Percentiles rank a stretch among this genome's conserved stretches.
Conservation (phyloP, 257 asterid genomes). For the Solanum arcanum region DNA sequence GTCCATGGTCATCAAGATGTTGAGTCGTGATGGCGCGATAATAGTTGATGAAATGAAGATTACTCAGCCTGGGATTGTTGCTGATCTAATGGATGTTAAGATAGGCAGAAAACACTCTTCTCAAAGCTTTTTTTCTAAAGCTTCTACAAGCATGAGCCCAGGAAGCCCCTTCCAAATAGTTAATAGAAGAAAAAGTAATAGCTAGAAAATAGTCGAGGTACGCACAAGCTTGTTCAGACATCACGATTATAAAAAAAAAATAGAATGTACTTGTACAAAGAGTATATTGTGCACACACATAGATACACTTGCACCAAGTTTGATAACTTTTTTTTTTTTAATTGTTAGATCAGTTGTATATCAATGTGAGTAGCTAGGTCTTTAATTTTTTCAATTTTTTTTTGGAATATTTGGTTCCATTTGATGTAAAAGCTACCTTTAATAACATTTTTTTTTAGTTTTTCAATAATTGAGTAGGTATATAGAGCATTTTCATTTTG, state of each 20-base stretch:
- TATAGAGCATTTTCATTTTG: not conserved
- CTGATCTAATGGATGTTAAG: constrained; percentile 55
- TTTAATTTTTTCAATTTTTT: not conserved
- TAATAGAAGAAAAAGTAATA: not conserved
- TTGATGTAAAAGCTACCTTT: not conserved
- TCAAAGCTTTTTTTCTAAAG: constrained; percentile 31
- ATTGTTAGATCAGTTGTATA: not conserved
- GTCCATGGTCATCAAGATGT: constrained; percentile 50
- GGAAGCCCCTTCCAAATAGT: constrained; percentile 11
- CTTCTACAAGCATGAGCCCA: constrained; percentile 22
- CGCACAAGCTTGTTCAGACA: not conserved
- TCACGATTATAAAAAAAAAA: not conserved
- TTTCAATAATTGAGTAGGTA: not conserved
- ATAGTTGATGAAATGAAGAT: constrained; percentile 15
- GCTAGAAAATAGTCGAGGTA: not conserved
- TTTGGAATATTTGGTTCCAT: not conserved
- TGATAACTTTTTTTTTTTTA: not conserved
- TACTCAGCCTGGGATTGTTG: constrained; percentile 50
- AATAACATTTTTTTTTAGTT: not conserved
- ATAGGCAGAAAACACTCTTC: constrained; percentile 26
- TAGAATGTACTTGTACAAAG: not conserved
- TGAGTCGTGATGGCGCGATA: constrained; percentile 28
- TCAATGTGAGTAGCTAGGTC: not conserved
- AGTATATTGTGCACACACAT: not conserved
- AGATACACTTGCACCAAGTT: not conserved